Percentiles rank a stretch among this genome's conserved stretches.
phyloP scores from a whole-genome alignment of 2,329 filamentous ascomycete species.

The Cylindrodendrum hubeiense region DNA sequence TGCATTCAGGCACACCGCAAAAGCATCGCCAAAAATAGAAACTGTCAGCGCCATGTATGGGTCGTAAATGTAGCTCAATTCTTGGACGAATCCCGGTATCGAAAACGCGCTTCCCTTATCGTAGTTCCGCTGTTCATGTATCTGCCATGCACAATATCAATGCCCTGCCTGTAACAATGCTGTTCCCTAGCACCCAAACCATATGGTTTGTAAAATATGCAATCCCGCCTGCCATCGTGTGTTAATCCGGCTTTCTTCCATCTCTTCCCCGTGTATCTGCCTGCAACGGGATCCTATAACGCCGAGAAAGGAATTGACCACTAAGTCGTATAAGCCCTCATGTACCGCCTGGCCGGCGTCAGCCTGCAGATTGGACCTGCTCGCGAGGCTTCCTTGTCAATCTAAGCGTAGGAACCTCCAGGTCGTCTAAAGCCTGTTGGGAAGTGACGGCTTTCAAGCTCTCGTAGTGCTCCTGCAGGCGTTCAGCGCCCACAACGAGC shows the following conservation, averaged over 20 bases:
- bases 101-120: slow-evolving; percentile 26
- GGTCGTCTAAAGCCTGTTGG: slow-evolving; percentile 38
- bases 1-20: neutral
- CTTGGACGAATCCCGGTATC: slow-evolving; percentile 35
- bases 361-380: slow-evolving; percentile 32
- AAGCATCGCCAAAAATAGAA: slow-evolving; percentile 8
- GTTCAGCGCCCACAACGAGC: slow-evolving; percentile 65
- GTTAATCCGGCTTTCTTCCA: neutral
- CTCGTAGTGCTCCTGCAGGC: slow-evolving; percentile 50
- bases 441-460: slow-evolving; percentile 47
- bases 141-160: slow-evolving; percentile 17
- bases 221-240: slow-evolving; percentile 7
- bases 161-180: slow-evolving; percentile 23
- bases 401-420: slow-evolving; percentile 47
- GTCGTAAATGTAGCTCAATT: slow-evolving; percentile 23
- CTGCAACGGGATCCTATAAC: neutral
- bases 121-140: slow-evolving; percentile 23
- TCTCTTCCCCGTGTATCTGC: slow-evolving; percentile 2
- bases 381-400: slow-evolving; percentile 41
- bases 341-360: neutral
- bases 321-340: neutral
- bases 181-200: slow-evolving; percentile 8
- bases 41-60: neutral
- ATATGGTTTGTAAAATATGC: slow-evolving; percentile 18
- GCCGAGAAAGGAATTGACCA: neutral